Base-by-base conservation (phyloP, 352 stramenopile species). In the Pythium scleroteichum region DNA sequence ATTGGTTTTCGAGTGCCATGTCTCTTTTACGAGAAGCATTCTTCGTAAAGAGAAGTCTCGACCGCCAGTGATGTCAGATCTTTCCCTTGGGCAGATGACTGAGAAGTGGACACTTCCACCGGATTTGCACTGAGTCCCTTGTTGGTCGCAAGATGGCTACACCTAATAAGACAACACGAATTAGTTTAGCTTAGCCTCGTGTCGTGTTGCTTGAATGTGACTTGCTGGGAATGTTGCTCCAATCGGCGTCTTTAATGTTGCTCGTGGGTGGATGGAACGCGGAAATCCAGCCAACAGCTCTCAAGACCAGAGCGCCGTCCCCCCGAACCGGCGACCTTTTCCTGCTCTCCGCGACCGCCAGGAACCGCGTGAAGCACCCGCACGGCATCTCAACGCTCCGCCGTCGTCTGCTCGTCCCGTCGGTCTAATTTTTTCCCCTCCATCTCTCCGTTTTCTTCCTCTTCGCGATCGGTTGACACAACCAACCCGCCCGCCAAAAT, bases 241-340 rank as follows among this genome's bases (percentile, higher is more conserved):
- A 53, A 53, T 16, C 20, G 24, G 2, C 20, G 17, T n/a, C 20
- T 4, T 32, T n/a, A 13, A 27, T 53, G 23, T 53, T 39, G 23
- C 23, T 38, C 27, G 46, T 53, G 46, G 46, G 27, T 56, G 49
- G 27, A 8, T 56, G 49, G 49, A 56, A 56, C 29, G 49, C 49
- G 29, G 49, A 56, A n/a, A 53, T 29, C 24, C 47, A 40, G 17
- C 13, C 19, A 44, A 8, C 38, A 44, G 17, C 17, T 20, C 13
- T 13, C 7, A 44, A 13, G 3, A 8, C 13, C 38, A n/a, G 4
- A 13, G 7, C 38, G 17, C 17, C 38, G 13, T 20, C 38, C 38
- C 38, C 38, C 13, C 38, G 38, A 5, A 4, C 38, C 38, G 38
- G 38, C 17, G 13, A 17, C 38, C 38, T 44, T 44, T 20, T 44